Conservation (phyloP, 257 asterid species). For the Fraxinus excelsior region DNA sequence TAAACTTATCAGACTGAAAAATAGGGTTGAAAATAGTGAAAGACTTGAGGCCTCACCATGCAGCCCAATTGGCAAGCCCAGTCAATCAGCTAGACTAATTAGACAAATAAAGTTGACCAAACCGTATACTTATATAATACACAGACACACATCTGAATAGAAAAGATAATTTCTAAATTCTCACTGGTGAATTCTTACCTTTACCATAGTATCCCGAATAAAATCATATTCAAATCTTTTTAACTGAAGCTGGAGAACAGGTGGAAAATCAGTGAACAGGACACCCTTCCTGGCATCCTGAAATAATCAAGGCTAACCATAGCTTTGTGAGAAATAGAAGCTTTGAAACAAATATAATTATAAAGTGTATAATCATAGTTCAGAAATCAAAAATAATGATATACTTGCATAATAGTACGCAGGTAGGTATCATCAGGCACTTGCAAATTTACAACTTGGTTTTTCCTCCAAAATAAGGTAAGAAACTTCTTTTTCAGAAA, state of each 20-base stretch:
- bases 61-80: not conserved
- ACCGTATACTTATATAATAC: not conserved
- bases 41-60: not conserved
- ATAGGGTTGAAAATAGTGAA: not conserved
- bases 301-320: slow-evolving; percentile 1
- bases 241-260: slow-evolving; percentile 82
- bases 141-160: not conserved
- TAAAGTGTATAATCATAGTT: slow-evolving; percentile 20
- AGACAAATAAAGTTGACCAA: not conserved
- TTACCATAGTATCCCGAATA: slow-evolving; percentile 75
- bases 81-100: not conserved
- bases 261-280: slow-evolving; percentile 79
- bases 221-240: slow-evolving; percentile 83
- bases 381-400: slow-evolving; percentile 18
- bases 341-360: not conserved
- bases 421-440: slow-evolving; percentile 12
- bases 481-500: not conserved
- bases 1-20: not conserved
- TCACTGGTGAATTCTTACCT: slow-evolving; percentile 47
- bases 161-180: slow-evolving; percentile 4
- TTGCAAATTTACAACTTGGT: not conserved
- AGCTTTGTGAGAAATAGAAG: not conserved
- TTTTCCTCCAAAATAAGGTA: not conserved
- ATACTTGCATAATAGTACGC: not conserved
- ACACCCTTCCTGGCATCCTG: slow-evolving; percentile 93